Evolutionary conservation across 345 rosid species (phyloP).

Genomic region (Reutealis trisperma): DNA sequence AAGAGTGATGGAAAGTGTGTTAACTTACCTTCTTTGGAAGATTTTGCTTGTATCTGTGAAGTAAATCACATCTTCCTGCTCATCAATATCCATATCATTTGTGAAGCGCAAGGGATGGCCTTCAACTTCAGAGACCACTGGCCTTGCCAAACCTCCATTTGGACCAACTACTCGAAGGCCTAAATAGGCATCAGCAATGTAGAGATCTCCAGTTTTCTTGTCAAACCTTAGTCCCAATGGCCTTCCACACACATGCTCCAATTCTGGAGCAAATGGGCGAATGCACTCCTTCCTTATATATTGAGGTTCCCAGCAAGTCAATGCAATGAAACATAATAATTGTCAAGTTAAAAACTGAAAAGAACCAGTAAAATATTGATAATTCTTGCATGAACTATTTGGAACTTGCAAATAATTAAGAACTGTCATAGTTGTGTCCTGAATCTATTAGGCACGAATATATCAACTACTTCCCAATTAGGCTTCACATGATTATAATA

Average conservation of each 20-base stretch:
- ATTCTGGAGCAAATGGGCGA: constrained; percentile 22
- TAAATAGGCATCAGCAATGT: constrained; percentile 36
- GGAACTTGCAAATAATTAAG: neutral
- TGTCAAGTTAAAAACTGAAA: neutral
- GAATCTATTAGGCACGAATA: neutral
- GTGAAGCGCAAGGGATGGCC: constrained; percentile 27
- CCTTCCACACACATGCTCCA: constrained; percentile 38
- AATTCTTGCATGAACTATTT: neutral
- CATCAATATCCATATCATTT: constrained; percentile 30
- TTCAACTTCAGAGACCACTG: constrained; percentile 23
- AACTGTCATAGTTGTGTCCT: neutral
- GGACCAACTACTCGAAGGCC: constrained; percentile 31
- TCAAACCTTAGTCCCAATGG: constrained; percentile 31
- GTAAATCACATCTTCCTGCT: constrained; percentile 22
- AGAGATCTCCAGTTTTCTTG: constrained; percentile 31
- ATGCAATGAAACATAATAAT: neutral
- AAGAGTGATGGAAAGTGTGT: neutral
- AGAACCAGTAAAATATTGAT: neutral
- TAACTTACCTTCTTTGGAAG: constrained; percentile 26
- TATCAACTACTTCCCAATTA: neutral
- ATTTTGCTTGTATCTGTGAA: constrained; percentile 29
- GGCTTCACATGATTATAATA: neutral
- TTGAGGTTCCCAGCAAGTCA: neutral
- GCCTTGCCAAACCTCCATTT: constrained; percentile 27
- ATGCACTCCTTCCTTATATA: constrained; percentile 18